Conservation (phyloP, 768 basidiomycete genomes). For the Clitopilus passeckerianus region DNA sequence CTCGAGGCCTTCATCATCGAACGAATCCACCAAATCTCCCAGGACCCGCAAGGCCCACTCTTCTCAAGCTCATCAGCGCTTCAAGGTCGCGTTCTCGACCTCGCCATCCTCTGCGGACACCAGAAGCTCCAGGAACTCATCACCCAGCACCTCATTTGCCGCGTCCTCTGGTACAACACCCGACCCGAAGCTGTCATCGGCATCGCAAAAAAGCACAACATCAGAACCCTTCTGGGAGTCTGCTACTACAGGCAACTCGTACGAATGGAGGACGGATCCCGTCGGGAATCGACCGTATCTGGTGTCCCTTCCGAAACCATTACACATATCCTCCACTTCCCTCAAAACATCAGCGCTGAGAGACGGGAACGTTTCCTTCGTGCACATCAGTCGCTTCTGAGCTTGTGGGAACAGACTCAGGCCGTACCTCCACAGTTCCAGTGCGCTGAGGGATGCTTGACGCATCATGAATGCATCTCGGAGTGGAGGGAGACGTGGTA, state of each 20-base stretch:
- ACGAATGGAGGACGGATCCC: conserved; percentile 24
- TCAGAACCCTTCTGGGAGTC: conserved; percentile 40
- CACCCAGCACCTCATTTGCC: conserved; percentile 42
- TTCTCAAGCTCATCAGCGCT: conserved; percentile 23
- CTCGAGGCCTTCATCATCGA: conserved; percentile 40
- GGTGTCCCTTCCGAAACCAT: background rate
- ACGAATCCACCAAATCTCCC: conserved; percentile 29
- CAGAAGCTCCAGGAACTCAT: conserved; percentile 41
- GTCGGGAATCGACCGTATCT: conserved; percentile 15
- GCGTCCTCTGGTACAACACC: conserved; percentile 49
- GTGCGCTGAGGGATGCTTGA: conserved; percentile 32
- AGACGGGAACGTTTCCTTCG: conserved; percentile 46
- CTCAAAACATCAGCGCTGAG: conserved; percentile 23
- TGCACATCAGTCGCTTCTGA: conserved; percentile 52
- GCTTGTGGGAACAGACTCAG: conserved; percentile 50
- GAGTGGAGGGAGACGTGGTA: conserved; percentile 50
- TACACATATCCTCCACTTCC: conserved; percentile 22
- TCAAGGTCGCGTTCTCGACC: conserved; percentile 42
- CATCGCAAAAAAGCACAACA: conserved; percentile 34
- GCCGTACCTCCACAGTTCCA: conserved; percentile 38
- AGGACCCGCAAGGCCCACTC: conserved; percentile 24
- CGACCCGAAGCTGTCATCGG: conserved; percentile 44
- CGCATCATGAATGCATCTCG: conserved; percentile 45
- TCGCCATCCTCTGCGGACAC: conserved; percentile 48
- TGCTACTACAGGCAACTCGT: conserved; percentile 48